Evolutionary conservation across 1,284 basidiomycete species (phyloP), one percentile per base, ranked within the genome.

Genomic region (Trametes hirsuta): DNA sequence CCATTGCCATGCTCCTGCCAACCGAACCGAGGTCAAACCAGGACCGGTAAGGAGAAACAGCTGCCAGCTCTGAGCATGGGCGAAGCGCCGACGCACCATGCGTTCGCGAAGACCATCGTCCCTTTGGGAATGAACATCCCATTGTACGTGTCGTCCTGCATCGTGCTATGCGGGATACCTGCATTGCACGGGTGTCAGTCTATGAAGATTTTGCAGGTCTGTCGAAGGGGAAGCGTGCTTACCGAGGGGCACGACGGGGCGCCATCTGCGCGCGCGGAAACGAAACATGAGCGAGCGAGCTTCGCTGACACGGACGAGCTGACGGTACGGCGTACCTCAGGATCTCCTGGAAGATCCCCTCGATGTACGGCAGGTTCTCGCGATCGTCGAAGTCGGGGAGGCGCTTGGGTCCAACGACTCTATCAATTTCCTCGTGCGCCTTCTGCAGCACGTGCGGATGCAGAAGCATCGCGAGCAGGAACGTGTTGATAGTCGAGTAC

Each of bases 351-450:
- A 72, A 53, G 39, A 73, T 61, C 15, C 61, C 64, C 41, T 72
- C 70, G 12, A 74, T 69, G 68, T 77, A 78, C 41, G 72, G 71
- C 52, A 78, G 69, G 25, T 67, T 71, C 15, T 63, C 64, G 50
- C 72, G 65, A 49, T 75, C 75, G n/a, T 71, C 66, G 49, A 72
- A 70, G 45, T 69, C 66, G 37, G 71, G 70, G 55, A 74, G 67
- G 10, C 70, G 72, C 21, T 69, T 70, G 40, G 53, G 44, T 25
- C 73, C 72, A 8, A 75, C 69, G n/a, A 74, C 71, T 12, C 56
- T 51, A 57, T 76, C 75, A 39, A 77, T 70, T 65, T 78, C 76
- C 47, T 68, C 70, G 24, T 74, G 75, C 6, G 75, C 72, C 59
- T 70, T 73, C 39, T 58, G 62, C 55, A 74, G 67, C 11, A 72